Evolutionary conservation across 495 filamentous ascomycete species (phyloP).

Genomic region (Choiromyces venosus): DNA sequence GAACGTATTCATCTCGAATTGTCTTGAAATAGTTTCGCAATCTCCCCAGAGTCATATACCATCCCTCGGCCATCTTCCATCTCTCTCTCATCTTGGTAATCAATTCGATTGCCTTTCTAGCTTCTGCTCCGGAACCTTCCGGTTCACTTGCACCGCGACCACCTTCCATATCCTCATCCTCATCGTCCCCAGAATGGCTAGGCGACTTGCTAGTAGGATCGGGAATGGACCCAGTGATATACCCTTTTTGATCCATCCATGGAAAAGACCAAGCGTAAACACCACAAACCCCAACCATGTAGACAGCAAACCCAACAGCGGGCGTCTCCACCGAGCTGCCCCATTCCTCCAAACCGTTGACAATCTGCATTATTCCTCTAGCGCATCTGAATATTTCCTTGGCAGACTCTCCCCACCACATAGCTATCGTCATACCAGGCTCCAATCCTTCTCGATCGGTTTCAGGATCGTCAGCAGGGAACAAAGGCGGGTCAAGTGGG

Average conservation of each 20-base stretch:
- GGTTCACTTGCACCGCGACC: slow-evolving; percentile 34
- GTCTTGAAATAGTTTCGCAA: slow-evolving; percentile 62
- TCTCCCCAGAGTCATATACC: slow-evolving; percentile 61
- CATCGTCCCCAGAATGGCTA: slow-evolving; percentile 34
- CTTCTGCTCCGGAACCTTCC: slow-evolving; percentile 44
- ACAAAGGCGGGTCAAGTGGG: slow-evolving; percentile 65
- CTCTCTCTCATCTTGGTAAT: slow-evolving; percentile 60
- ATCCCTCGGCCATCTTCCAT: slow-evolving; percentile 66
- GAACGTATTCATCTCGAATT: slow-evolving; percentile 31
- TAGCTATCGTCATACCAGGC: slow-evolving; percentile 46
- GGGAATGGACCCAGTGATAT: slow-evolving; percentile 49
- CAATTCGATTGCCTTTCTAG: slow-evolving; percentile 52
- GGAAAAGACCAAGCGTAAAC: slow-evolving; percentile 71
- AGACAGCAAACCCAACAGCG: slow-evolving; percentile 72
- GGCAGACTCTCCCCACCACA: slow-evolving; percentile 72
- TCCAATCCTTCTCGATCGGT: slow-evolving; percentile 29
- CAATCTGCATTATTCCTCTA: slow-evolving; percentile 67
- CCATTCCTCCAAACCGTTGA: slow-evolving; percentile 67
- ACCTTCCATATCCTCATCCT: slow-evolving; percentile 41
- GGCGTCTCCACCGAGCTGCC: slow-evolving; percentile 69
- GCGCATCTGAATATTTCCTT: slow-evolving; percentile 68
- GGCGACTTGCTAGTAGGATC: slow-evolving; percentile 28
- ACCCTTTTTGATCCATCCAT: slow-evolving; percentile 66
- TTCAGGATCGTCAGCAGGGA: slow-evolving; percentile 50
- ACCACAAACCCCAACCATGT: slow-evolving; percentile 62